Evolutionary conservation across 305 asterid genomes (phyloP), one percentile per base, ranked within the genome.

Genomic region (Fraxinus nigra): DNA sequence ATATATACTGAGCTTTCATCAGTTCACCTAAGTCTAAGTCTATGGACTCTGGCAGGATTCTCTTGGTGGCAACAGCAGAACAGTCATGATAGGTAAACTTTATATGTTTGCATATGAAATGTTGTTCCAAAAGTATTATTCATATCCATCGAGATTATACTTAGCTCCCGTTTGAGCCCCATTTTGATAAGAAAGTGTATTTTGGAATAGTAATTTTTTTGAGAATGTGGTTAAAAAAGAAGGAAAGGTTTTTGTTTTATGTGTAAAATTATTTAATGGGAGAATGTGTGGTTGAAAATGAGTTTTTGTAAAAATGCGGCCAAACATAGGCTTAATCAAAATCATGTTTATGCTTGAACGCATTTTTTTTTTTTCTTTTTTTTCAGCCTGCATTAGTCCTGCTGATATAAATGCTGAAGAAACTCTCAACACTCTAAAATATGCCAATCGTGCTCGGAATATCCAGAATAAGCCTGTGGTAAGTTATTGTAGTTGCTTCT

Each of bases 331-430:
- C 65, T 5, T 72, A 26, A 72, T 72, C 77, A 72, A 67, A 81
- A 61, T 54, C 34, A 35, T 48, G 48, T 54, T 7, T 61, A 74
- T 76, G 73, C 84, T 87, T 72, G 81, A 80, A 40, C 70, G 54
- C 81, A 20, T 33, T 48, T 78, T 78, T 75, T 28, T 87, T 40
- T 38, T 38, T 28, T 33, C 38, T 78, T 78, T 70, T 34, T 85
- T 78, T 81, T 74, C 93, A 97, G 99, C 99, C 7, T 97, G 99
- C 90, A 92, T 97, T 76, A 97, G 99, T 86, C 99, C 99, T 76
- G 99, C 99, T 54, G 99, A 97, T 85, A 95, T 95, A 91, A 97
- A 97, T 86, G 98, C 98, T 7, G 99, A 97, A 83, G 99, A 97
- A 92, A 97, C 99, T 77, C 94, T 97, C 4, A 97, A 97, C 91